Percentiles rank a stretch among this genome's conserved stretches.
Conservation (phyloP, 2,329 filamentous ascomycete species). For the Neofusicoccum cordaticola region DNA sequence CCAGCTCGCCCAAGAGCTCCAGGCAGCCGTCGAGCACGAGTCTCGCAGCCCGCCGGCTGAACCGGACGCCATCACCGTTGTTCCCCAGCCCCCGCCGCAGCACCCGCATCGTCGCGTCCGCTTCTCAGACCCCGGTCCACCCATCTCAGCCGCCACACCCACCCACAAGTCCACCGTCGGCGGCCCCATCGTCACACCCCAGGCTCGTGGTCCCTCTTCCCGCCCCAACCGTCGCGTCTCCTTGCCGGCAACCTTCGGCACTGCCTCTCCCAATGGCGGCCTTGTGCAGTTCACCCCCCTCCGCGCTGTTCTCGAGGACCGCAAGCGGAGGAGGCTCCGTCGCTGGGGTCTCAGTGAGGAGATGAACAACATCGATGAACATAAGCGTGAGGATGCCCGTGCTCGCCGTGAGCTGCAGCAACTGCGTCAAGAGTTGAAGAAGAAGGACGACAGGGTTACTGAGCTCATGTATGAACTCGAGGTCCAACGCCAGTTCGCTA, state of each 20-base stretch:
- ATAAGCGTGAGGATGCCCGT: conserved; percentile 37
- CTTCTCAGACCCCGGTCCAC: conserved; percentile 32
- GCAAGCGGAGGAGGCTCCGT: conserved; percentile 38
- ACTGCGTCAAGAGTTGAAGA: conserved; percentile 35
- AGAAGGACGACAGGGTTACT: conserved; percentile 30
- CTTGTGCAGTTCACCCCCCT: conserved; percentile 35
- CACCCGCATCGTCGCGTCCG: conserved; percentile 26
- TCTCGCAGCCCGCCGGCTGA: conserved; percentile 25
- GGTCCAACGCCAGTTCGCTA: conserved; percentile 37
- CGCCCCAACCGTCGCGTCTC: conserved; percentile 9
- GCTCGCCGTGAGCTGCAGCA: conserved; percentile 30
- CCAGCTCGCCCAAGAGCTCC: conserved; percentile 34
- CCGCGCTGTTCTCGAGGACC: conserved; percentile 30
- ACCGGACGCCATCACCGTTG: conserved; percentile 22
- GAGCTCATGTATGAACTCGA: conserved; percentile 37
- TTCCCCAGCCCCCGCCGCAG: conserved; percentile 1
- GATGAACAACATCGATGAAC: conserved; percentile 38
- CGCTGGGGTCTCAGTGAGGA: conserved; percentile 42
- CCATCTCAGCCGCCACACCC: conserved; percentile 20
- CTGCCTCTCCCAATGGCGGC: conserved; percentile 12
- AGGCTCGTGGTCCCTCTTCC: not conserved
- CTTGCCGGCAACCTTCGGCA: conserved; percentile 10
- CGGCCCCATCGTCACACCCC: not conserved
- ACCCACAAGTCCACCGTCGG: not conserved
- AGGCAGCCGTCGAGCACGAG: conserved; percentile 11